phyloP scores from a whole-genome alignment of 345 rosid species.

The Syzygium aromaticum region DNA sequence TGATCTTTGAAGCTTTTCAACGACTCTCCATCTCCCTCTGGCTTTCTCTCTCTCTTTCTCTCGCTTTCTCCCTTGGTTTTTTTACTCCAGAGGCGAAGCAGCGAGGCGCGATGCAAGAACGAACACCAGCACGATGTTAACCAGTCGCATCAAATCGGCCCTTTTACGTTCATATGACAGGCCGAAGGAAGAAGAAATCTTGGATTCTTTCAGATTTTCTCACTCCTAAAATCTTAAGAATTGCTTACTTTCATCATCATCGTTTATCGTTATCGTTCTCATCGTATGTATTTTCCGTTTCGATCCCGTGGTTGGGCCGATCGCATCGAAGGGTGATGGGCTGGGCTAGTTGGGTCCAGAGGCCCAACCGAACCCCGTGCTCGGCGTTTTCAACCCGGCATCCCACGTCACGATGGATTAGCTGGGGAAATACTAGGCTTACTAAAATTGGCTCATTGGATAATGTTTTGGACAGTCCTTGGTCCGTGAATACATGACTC shows the following conservation, averaged over 20 bases:
- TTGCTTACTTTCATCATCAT: background rate
- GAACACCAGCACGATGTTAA: background rate
- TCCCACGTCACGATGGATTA: background rate
- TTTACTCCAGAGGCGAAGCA: background rate
- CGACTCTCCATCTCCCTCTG: background rate
- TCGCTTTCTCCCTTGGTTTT: background rate
- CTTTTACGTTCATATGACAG: background rate
- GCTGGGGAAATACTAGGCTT: background rate
- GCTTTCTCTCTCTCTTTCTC: background rate
- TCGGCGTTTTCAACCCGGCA: background rate
- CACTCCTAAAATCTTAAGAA: background rate
- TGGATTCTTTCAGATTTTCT: background rate
- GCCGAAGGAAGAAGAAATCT: background rate
- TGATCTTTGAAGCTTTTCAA: background rate
- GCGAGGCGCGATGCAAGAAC: background rate
- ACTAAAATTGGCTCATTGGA: background rate
- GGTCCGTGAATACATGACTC: background rate
- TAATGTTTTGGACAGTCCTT: background rate
- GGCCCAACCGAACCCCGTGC: background rate
- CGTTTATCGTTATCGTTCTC: background rate
- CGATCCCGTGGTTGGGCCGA: accelerated
- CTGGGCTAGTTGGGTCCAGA: background rate
- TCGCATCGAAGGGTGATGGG: background rate
- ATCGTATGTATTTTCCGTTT: background rate
- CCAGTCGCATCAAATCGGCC: background rate